Base-by-base conservation (phyloP, 1,284 basidiomycete genomes). In the Sporisorium iseilematis-ciliati region DNA sequence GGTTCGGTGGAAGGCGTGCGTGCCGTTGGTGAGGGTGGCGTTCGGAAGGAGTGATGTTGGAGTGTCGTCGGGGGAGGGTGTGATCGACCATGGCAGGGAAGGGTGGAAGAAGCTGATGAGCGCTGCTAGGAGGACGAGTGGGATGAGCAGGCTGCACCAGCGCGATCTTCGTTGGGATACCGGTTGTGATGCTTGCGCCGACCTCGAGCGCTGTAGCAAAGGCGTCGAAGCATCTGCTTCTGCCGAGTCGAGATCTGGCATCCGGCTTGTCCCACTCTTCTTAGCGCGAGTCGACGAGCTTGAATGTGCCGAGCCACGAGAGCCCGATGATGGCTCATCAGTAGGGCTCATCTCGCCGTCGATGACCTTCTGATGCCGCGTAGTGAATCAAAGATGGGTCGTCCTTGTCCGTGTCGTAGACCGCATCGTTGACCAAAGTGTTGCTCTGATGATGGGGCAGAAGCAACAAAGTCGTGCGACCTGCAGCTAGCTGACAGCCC, bases 1-100 rank as follows among this genome's bases (percentile, higher is more conserved):
- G 0, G 92, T 95, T 75, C 90, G 53, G 1, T 60, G 66, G 45
- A 76, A 79, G 7, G 51, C n/a, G 20, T 77, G 77, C 11, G 77
- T 79, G 14, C 74, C 69, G 46, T 79, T 79, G 38, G 23, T 51
- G 21, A 65, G 63, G 4, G 35, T 66, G 2, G 66, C 43, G 8
- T 51, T 42, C 33, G 57, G 62, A 1, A 49, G 26, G 11, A 68
- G 51, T 1, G 65, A 69, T 1, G 60, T 52, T 8, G 58, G 53
- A 0, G 8, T 40, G 31, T 59, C 56, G 18, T 35, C 1, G 4
- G 49, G 45, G 6, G 56, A 16, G 41, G 42, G 18, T n/a, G 61
- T 8, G 1, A 42, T 38, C 6, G 61, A 31, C 38, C 40, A 58
- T 11, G 49, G 50, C 3, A 45, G 26, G 42, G 29, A 26, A n/a